Evolutionary conservation across 2,329 filamentous ascomycete genomes (phyloP), one percentile per base, ranked within the genome.

Genomic region (Ustilaginoidea virens): DNA sequence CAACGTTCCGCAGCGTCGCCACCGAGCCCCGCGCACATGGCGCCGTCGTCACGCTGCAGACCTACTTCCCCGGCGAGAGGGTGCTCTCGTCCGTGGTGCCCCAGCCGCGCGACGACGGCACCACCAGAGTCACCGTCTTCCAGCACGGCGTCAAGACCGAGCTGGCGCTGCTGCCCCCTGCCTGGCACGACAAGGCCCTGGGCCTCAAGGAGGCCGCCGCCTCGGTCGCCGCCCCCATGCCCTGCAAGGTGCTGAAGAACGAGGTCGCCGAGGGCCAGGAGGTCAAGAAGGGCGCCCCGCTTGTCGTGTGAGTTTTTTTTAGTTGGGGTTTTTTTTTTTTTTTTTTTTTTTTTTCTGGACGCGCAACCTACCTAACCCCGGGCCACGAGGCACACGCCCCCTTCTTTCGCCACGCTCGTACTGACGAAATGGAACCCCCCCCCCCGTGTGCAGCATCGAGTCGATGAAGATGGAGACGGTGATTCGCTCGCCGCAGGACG

Each of bases 381-480:
- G n/a, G n/a, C n/a, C n/a, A n/a, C n/a, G n/a, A n/a, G n/a, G n/a
- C n/a, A n/a, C n/a, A n/a, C n/a, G n/a, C n/a, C n/a, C n/a, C n/a
- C n/a, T n/a, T n/a, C n/a, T n/a, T n/a, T n/a, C n/a, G n/a, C n/a
- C n/a, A n/a, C n/a, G n/a, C n/a, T n/a, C n/a, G n/a, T n/a, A n/a
- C n/a, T n/a, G n/a, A n/a, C n/a, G n/a, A n/a, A n/a, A n/a, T n/a
- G n/a, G n/a, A 6, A 4, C 17, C n/a, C 17, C 27, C 25, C 9
- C 28, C 11, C 7, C 13, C 27, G 7, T 9, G 10, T 25, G 11
- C 32, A 74, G 70, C 1, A 85, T 86, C 44, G 80, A 86, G 54
- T 85, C 79, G 33, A 86, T 86, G 80, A 86, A 86, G 62, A 86
- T 86, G 80, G 80, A 86, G 49, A 86, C 80, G 2, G 75, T 85